These are phyloP conservation scores for Myochromella boudieri DNA, from an alignment of 768 basidiomycete species.

Conservation along the genomic window DNA sequence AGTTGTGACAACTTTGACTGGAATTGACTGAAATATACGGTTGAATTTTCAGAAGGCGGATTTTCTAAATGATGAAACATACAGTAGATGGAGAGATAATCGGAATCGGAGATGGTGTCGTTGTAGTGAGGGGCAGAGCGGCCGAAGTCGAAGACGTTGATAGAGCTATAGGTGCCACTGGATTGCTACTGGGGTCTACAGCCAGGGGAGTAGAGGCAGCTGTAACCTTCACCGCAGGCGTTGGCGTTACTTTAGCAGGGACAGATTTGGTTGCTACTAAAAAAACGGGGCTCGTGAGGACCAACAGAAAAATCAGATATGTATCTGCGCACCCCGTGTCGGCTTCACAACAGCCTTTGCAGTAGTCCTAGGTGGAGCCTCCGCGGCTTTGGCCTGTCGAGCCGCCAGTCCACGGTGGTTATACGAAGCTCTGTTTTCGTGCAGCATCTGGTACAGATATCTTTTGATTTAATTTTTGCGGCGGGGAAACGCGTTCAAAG, in stretches of 20 bases:
- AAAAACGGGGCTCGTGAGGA: neutral
- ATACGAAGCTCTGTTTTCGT: constrained; percentile 10
- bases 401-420: constrained; percentile 12
- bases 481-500: neutral
- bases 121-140: neutral
- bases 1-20: neutral
- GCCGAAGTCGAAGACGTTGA: neutral
- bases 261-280: neutral
- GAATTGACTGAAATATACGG: neutral
- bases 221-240: neutral
- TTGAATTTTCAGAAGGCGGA: neutral
- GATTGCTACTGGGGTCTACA: neutral
- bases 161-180: neutral
- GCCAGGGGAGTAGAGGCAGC: neutral
- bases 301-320: neutral
- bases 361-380: neutral
- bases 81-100: neutral
- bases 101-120: neutral
- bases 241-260: neutral
- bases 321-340: neutral
- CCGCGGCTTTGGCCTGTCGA: constrained; percentile 5
- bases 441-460: constrained; percentile 5
- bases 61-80: neutral
- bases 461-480: neutral
- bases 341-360: neutral